Evolutionary conservation across 2,329 filamentous ascomycete species (phyloP), one percentile per base, ranked within the genome.

Genomic region (Ascochyta fabae): DNA sequence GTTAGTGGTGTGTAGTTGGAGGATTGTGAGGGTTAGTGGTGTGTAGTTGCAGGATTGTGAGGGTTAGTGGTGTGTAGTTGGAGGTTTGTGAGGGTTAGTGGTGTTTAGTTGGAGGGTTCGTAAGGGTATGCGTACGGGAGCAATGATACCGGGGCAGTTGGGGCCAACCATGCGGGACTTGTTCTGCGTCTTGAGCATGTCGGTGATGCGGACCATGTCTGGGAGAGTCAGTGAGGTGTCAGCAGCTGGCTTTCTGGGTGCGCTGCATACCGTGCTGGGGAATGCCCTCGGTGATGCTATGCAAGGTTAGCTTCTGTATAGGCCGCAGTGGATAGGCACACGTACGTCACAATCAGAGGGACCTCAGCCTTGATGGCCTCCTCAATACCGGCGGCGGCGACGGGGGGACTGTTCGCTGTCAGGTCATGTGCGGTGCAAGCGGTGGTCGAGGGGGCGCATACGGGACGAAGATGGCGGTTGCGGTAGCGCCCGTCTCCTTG

Each of bases 171-270:
- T 86, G 76, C 95, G 90, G 67, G 94, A 97, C 87, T 98, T 98
- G 84, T 83, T 88, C 83, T 99, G 95, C 52, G 93, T 91, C 86
- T 97, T 98, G 77, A 99, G 86, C 79, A 98, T 96, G 78, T 92
- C 88, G 77, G 95, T 97, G 79, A 98, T 96, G 82, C 94, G 92
- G 71, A 98, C 92, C 95, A 99, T 99, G 83, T 99, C 92, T 95
- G 49, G 58, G 41, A 16, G 16, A 15, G 34, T 75, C 39, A 75
- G 71, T 31, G 23, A 33, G 8, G 6, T 38, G 12, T 41, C 29
- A 13, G 34, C 3, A 1, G 13, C n/a, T 13, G 7, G 23, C 16
- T 16, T 23, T 8, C 19, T 10, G 26, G n/a, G 39, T 23, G 34
- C 41, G 38, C 19, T 36, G 34, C 86, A 70, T 85, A 94, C 91